phyloP scores from a whole-genome alignment of 345 rosid species.

The Hevea brasiliensis region DNA sequence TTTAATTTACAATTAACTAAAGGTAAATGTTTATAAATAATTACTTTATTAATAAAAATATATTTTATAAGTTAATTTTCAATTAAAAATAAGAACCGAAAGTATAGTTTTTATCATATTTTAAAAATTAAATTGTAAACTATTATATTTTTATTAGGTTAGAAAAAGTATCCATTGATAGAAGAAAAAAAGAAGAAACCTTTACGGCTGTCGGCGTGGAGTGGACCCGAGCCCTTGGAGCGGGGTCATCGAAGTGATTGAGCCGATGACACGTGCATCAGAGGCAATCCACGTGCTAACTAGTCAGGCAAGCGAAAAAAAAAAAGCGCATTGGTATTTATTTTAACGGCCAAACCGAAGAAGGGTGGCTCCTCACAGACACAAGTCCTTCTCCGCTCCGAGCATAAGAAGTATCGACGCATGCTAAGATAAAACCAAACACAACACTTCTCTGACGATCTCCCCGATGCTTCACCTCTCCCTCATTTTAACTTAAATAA shows the following conservation, averaged over 20 bases:
- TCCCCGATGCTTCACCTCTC: constrained; percentile 26
- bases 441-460: constrained; percentile 24
- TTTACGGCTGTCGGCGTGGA: too few relatives aligned
- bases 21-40: too few relatives aligned
- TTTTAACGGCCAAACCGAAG: constrained; percentile 25
- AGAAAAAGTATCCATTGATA: too few relatives aligned
- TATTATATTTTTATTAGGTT: too few relatives aligned
- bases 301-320: neutral
- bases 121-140: too few relatives aligned
- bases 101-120: too few relatives aligned
- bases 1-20: too few relatives aligned
- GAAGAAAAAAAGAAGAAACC: too few relatives aligned
- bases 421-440: neutral
- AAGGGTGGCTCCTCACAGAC: constrained; percentile 18
- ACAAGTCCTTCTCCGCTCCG: neutral
- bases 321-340: neutral
- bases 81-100: too few relatives aligned
- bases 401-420: constrained; percentile 35
- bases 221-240: constrained; percentile 7
- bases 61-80: too few relatives aligned
- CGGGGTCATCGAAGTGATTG: neutral
- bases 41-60: too few relatives aligned
- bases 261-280: neutral
- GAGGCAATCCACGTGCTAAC: neutral
- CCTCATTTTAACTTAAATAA: constrained; percentile 13